Conservation (phyloP, 495 filamentous ascomycete species). For the Tetracladium marchalianum region DNA sequence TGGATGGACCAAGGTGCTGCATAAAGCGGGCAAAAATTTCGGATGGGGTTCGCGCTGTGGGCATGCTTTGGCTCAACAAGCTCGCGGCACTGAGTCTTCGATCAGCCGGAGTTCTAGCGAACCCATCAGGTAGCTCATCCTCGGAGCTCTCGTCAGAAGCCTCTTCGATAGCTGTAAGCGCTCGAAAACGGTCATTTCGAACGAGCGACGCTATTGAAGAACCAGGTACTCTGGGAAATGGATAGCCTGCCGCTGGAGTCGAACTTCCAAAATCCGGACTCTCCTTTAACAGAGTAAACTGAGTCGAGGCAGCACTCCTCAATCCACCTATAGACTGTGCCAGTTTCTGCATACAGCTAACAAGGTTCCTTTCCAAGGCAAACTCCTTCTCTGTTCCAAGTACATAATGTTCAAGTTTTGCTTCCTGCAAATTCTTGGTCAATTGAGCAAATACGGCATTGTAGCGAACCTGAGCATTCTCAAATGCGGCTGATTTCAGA, state of each 20-base stretch:
- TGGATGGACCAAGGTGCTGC: constrained; percentile 74
- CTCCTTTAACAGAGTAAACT: constrained; percentile 73
- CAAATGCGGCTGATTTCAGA: constrained; percentile 50
- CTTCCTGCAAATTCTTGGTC: constrained; percentile 72
- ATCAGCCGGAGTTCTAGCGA: not conserved
- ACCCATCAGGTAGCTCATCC: constrained; percentile 11
- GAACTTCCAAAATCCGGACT: constrained; percentile 21
- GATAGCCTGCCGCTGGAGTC: not conserved
- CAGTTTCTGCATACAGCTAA: constrained; percentile 77
- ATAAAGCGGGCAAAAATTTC: constrained; percentile 90
- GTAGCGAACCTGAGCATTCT: constrained; percentile 56
- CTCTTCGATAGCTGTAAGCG: constrained; percentile 57
- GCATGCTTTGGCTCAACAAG: constrained; percentile 12
- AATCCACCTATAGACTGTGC: constrained; percentile 87
- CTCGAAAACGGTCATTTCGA: constrained; percentile 18
- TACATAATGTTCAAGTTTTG: constrained; percentile 84
- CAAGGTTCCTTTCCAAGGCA: constrained; percentile 64
- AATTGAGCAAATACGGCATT: constrained; percentile 60
- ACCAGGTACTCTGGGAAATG: not conserved
- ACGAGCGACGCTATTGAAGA: not conserved
- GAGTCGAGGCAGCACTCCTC: constrained; percentile 78
- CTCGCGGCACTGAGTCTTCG: constrained; percentile 6
- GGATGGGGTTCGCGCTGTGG: constrained; percentile 42
- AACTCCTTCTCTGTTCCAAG: constrained; percentile 77
- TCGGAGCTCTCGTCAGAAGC: constrained; percentile 50